Evolutionary conservation across 139 green algal genomes (phyloP).

Genomic region (Astrephomene gubernaculifera): DNA sequence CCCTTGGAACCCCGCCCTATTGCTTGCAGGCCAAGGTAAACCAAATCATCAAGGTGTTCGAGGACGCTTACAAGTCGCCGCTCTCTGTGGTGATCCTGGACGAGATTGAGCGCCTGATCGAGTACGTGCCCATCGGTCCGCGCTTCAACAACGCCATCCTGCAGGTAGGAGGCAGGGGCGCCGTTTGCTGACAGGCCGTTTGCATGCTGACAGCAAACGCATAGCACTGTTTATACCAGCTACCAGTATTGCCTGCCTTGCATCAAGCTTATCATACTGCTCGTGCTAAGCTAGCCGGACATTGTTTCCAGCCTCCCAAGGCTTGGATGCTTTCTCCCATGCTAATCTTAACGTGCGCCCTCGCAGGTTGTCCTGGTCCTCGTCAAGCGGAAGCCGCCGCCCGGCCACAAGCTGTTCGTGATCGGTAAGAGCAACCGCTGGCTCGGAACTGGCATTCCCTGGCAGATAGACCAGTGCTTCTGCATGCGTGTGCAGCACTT

Average conservation of each 20-base stretch:
- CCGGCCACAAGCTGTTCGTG: conserved; percentile 89
- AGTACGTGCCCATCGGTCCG: conserved; percentile 97
- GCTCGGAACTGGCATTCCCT: no score
- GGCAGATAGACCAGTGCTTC: no score
- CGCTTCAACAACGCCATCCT: conserved; percentile 97
- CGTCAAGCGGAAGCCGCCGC: conserved; percentile 92
- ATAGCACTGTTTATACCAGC: no score
- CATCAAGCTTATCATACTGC: no score
- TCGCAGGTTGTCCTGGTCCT: conserved; percentile 94
- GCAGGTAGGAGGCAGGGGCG: no score
- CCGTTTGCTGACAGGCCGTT: no score
- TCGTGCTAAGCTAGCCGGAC: no score
- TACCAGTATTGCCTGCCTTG: no score
- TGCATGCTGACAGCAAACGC: no score
- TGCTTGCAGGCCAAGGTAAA: conserved; percentile 49
- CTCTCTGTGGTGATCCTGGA: conserved; percentile 94
- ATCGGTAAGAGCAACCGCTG: conserved; percentile 66
- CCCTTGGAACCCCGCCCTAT: not conserved
- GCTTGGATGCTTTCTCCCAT: no score
- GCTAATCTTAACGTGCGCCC: not conserved
- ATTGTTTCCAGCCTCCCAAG: no score
- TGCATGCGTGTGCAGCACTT: not conserved
- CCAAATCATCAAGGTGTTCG: conserved; percentile 91
- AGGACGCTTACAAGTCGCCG: conserved; percentile 95
- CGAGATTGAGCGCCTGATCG: conserved; percentile 97